Evolutionary conservation across 306 rosid genomes (phyloP).

Genomic region (Vigna trinervia): DNA sequence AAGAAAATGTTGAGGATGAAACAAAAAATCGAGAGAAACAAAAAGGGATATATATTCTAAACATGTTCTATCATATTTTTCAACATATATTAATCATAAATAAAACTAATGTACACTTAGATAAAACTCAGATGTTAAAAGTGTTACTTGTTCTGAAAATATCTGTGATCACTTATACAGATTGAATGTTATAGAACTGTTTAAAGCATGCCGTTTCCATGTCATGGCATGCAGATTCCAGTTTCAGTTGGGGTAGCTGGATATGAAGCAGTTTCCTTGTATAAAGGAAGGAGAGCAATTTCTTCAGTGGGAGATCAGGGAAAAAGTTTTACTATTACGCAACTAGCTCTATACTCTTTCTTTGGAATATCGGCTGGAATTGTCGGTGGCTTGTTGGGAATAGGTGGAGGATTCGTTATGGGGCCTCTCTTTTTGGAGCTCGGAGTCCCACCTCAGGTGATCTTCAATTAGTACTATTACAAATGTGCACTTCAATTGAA

Average conservation of each 20-base stretch:
- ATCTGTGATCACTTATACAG: not conserved
- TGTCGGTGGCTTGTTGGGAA: slow-evolving; percentile 90
- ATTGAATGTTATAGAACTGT: not conserved
- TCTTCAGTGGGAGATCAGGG: slow-evolving; percentile 67
- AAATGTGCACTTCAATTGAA: not conserved
- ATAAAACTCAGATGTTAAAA: too few relatives aligned
- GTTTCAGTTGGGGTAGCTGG: slow-evolving; percentile 70
- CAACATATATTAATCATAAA: too few relatives aligned
- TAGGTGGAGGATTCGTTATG: slow-evolving; percentile 96
- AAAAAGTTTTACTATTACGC: slow-evolving; percentile 53
- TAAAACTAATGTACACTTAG: too few relatives aligned
- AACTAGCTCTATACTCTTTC: slow-evolving; percentile 60
- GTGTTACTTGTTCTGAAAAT: not conserved
- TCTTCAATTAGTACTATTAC: slow-evolving; percentile 10
- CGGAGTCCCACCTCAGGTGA: slow-evolving; percentile 93
- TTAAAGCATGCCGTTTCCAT: slow-evolving; percentile 36
- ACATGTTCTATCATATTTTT: too few relatives aligned
- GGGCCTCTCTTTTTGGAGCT: slow-evolving; percentile 93
- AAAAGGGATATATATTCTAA: too few relatives aligned
- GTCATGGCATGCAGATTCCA: slow-evolving; percentile 66
- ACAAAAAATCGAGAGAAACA: too few relatives aligned
- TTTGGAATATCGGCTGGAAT: slow-evolving; percentile 78
- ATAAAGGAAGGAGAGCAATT: slow-evolving; percentile 67
- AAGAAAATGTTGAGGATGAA: too few relatives aligned
- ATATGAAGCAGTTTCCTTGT: slow-evolving; percentile 74